Percentiles rank a stretch among this genome's conserved stretches.
Conservation (phyloP, 768 basidiomycete genomes). For the Auricularia sp. region DNA sequence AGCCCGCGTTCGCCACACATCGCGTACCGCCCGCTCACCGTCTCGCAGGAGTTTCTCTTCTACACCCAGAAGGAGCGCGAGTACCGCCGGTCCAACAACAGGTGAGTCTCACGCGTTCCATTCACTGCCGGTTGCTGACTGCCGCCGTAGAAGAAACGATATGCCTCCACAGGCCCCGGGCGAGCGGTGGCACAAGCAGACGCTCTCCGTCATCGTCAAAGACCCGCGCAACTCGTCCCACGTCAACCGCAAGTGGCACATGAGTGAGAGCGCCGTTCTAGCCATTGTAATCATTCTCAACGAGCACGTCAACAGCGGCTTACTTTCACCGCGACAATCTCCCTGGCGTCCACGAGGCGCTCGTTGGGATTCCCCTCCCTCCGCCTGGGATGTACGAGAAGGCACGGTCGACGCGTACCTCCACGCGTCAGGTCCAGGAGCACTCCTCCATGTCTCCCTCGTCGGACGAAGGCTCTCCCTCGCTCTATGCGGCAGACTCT, state of each 20-base stretch:
- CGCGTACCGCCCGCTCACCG: neutral
- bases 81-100: neutral
- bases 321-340: neutral
- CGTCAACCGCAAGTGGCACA: neutral
- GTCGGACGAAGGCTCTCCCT: neutral
- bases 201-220: neutral
- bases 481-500: neutral
- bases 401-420: neutral
- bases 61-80: slow-evolving; percentile 1
- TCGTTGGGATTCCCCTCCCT: neutral
- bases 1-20: neutral
- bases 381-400: neutral
- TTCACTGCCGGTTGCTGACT: neutral
- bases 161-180: neutral
- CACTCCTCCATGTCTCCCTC: neutral
- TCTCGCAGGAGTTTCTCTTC: neutral
- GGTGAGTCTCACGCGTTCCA: neutral
- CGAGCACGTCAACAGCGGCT: neutral
- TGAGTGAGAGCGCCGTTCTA: neutral
- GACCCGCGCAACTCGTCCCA: neutral
- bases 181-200: slow-evolving; percentile 1
- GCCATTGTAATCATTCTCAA: neutral
- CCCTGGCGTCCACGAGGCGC: neutral
- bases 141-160: neutral
- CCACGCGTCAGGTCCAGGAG: neutral